Conservation (phyloP, 495 filamentous ascomycete genomes). For the Achaetomiella virescens region DNA sequence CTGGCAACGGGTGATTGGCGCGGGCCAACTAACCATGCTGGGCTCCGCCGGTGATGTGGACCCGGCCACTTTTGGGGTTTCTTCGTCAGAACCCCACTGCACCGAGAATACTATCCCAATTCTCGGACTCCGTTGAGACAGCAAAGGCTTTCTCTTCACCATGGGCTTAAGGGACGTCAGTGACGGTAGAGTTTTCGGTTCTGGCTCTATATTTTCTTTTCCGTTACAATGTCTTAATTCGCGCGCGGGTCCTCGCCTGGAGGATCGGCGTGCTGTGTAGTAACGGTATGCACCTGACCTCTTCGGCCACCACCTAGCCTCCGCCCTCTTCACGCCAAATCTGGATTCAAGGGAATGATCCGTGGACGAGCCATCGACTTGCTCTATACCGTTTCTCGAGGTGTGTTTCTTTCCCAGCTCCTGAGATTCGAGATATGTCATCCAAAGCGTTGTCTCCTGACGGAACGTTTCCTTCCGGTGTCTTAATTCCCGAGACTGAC, state of each 20-base stretch:
- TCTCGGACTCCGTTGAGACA: slow-evolving; percentile 5
- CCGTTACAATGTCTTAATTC: not conserved
- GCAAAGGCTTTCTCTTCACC: not conserved
- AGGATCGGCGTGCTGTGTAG: no score
- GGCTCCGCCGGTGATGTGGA: slow-evolving; percentile 13
- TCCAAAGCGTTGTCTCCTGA: not conserved
- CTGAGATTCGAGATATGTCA: not conserved
- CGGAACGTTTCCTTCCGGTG: slow-evolving; percentile 2
- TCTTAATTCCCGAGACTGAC: no score
- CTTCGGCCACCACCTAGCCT: no score
- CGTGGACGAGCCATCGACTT: no score
- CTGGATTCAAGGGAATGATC: no score
- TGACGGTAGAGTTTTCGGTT: not conserved
- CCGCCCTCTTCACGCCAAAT: no score
- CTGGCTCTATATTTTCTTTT: no score
- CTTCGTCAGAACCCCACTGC: slow-evolving; percentile 23
- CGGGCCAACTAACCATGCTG: slow-evolving; percentile 3
- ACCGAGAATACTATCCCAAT: slow-evolving; percentile 20
- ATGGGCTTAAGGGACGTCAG: not conserved
- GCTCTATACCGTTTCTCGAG: no score
- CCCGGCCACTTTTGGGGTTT: slow-evolving; percentile 6
- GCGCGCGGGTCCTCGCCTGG: no score
- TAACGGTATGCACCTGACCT: no score
- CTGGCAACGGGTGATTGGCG: slow-evolving; percentile 2
- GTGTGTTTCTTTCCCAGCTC: not conserved